Evolutionary conservation across 2,329 filamentous ascomycete genomes (phyloP), one percentile per base, ranked within the genome.

Genomic region (Sarocladiaceae sp.): DNA sequence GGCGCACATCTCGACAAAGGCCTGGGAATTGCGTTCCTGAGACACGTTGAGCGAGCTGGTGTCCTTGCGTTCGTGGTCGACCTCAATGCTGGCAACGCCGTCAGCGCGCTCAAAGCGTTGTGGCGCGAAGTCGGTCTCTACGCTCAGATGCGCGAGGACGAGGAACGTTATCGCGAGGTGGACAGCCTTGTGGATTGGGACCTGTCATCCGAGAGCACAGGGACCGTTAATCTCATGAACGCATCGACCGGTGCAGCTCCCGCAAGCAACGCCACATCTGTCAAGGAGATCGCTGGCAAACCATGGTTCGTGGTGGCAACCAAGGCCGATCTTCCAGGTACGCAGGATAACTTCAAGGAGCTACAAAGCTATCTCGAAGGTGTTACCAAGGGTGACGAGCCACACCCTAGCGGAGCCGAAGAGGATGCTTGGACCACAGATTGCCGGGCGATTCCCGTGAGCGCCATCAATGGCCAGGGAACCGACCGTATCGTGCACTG

Each of bases 261-360:
- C 7, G 7, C 44, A 6, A 33, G 31, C 17, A 50, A 50, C 20
- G n/a, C 33, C 8, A 37, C 47, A 3, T 26, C 52, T 4, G 54
- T 53, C n/a, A 65, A 88, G n/a, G 83, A 87, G 36, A 95, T 97
- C 58, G 88, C 88, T n/a, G 82, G 82, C 29, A 99, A 99, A 72
- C 92, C 94, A 1, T 99, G 94, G 94, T 94, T 96, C 62, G 92
- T 97, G 4, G 84, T 97, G 39, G 93, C 90, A 1, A 97, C 92
- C 18, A 97, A 97, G 70, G 92, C 90, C 1, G 93, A 97, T 66
- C 66, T 96, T 52, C 82, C 85, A 3, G 80, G 79, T 3, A 96
- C 94, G 2, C 81, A 91, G 66, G 79, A 83, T 22, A 95, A 94
- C 64, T 99, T 90, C 66, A 70, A 68, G 31, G 69, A 72, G 50